Conservation (phyloP, 352 stramenopile genomes). For the Pythium diclinum region DNA sequence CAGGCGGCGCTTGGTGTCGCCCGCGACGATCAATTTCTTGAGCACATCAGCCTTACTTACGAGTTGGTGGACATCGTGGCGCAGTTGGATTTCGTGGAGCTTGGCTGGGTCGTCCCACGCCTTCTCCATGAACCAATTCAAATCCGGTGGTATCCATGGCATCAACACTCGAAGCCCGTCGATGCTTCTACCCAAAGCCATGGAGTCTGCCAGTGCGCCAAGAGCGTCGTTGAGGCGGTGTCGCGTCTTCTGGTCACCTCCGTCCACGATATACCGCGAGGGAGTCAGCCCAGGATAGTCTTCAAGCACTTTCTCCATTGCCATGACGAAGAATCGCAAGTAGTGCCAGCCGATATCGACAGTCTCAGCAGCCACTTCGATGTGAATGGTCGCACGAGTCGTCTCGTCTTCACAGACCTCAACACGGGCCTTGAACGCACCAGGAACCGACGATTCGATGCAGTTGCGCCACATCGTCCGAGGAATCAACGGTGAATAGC, state of each 20-base stretch:
- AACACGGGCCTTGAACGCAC: slow-evolving; percentile 12
- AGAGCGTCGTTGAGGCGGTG: not conserved
- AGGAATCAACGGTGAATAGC: slow-evolving; percentile 23
- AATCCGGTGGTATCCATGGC: slow-evolving; percentile 15
- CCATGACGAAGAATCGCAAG: slow-evolving; percentile 23
- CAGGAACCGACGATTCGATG: slow-evolving; percentile 19
- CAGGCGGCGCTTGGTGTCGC: slow-evolving; percentile 11
- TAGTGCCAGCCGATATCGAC: slow-evolving; percentile 6
- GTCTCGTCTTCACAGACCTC: slow-evolving; percentile 1
- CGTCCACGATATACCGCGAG: slow-evolving; percentile 21
- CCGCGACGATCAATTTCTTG: slow-evolving; percentile 4
- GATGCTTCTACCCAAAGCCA: not conserved
- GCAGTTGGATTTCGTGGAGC: slow-evolving; percentile 11
- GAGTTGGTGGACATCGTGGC: slow-evolving; percentile 9
- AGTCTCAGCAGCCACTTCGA: slow-evolving; percentile 17
- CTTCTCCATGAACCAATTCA: slow-evolving; percentile 21
- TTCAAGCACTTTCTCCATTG: slow-evolving; percentile 24
- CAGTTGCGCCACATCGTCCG: slow-evolving; percentile 3
- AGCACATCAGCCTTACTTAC: slow-evolving; percentile 19
- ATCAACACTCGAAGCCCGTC: not conserved
- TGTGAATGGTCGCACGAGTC: slow-evolving; percentile 12
- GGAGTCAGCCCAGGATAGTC: slow-evolving; percentile 15
- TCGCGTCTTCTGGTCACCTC: not conserved
- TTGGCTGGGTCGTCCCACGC: slow-evolving; percentile 12
- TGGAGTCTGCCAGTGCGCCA: slow-evolving; percentile 8